Evolutionary conservation across 1,284 basidiomycete genomes (phyloP).

Genomic region (Tylopilus orsonianus): DNA sequence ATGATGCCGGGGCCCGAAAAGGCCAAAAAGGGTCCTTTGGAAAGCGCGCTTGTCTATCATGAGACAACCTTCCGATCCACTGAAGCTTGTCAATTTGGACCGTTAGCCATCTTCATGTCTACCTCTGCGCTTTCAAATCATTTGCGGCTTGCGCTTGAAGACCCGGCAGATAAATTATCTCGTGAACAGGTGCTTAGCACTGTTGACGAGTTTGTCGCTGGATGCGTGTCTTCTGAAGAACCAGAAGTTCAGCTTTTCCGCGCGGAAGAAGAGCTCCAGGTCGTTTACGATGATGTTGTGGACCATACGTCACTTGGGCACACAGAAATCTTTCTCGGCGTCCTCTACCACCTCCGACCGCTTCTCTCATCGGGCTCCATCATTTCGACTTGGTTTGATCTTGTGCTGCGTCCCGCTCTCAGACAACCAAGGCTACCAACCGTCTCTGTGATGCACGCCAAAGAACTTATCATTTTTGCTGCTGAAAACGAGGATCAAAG

Average conservation of each 20-base stretch:
- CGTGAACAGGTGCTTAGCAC: conserved; percentile 46
- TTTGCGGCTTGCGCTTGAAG: conserved; percentile 55
- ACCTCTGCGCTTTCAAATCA: conserved; percentile 46
- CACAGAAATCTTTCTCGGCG: conserved; percentile 61
- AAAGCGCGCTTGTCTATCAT: too few species aligned
- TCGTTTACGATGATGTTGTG: conserved; percentile 58
- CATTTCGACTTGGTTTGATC: conserved; percentile 76
- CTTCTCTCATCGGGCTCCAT: conserved; percentile 62
- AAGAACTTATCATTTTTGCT: conserved; percentile 65
- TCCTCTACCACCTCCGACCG: conserved; percentile 60
- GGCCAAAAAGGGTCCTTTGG: too few species aligned
- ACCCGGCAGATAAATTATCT: conserved; percentile 38
- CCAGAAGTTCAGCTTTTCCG: conserved; percentile 44
- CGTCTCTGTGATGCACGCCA: conserved; percentile 60
- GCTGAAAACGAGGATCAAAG: conserved; percentile 49
- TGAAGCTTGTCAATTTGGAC: conserved; percentile 15
- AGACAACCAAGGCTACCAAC: conserved; percentile 68
- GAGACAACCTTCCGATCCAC: not conserved
- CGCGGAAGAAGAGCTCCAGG: conserved; percentile 66
- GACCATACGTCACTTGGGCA: conserved; percentile 62
- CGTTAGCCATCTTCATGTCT: conserved; percentile 31
- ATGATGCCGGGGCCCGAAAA: too few species aligned
- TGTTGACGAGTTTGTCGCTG: conserved; percentile 54
- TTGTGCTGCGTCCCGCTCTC: conserved; percentile 70
- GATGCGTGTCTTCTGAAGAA: conserved; percentile 47